Evolutionary conservation across 2,329 filamentous ascomycete genomes (phyloP).

Genomic region (Mycosphaerella sp.): DNA sequence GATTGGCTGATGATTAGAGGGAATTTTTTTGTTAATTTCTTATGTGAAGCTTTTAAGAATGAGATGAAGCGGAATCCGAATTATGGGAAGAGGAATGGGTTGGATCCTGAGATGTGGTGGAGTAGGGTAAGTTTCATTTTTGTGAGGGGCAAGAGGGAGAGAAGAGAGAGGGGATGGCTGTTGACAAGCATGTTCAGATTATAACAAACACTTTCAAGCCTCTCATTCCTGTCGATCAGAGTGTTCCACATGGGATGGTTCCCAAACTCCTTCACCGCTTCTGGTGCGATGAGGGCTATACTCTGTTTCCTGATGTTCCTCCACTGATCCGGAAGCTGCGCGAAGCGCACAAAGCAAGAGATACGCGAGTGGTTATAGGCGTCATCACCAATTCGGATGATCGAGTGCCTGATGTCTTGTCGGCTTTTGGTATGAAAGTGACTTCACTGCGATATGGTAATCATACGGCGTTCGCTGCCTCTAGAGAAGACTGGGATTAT

Average conservation of each 20-base stretch:
- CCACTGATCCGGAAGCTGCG: slow-evolving; percentile 43
- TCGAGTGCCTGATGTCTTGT: slow-evolving; percentile 50
- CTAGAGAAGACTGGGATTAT: slow-evolving; percentile 5
- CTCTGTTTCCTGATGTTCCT: slow-evolving; percentile 43
- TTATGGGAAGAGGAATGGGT: slow-evolving; percentile 50
- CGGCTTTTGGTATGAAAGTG: slow-evolving; percentile 49
- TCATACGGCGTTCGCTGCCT: slow-evolving; percentile 35
- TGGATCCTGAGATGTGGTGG: slow-evolving; percentile 55
- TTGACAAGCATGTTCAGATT: slow-evolving; percentile 37
- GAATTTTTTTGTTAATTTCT: too few relatives aligned
- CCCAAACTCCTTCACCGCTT: slow-evolving; percentile 50
- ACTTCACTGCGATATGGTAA: slow-evolving; percentile 34
- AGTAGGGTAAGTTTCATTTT: slow-evolving; percentile 43
- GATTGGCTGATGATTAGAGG: neutral
- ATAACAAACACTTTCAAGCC: slow-evolving; percentile 51
- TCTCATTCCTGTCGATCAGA: slow-evolving; percentile 30
- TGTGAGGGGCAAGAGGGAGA: neutral
- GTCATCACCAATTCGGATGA: slow-evolving; percentile 60
- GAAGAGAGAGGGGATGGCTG: neutral
- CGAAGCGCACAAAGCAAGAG: slow-evolving; percentile 11
- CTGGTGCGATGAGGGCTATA: slow-evolving; percentile 50
- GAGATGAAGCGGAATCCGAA: slow-evolving; percentile 49
- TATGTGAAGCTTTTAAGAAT: slow-evolving; percentile 49
- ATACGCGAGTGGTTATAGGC: slow-evolving; percentile 42
- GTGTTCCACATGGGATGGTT: slow-evolving; percentile 44